phyloP scores from a whole-genome alignment of 164 flowering plant genomes.

The Magnolia kwangsiensis region DNA sequence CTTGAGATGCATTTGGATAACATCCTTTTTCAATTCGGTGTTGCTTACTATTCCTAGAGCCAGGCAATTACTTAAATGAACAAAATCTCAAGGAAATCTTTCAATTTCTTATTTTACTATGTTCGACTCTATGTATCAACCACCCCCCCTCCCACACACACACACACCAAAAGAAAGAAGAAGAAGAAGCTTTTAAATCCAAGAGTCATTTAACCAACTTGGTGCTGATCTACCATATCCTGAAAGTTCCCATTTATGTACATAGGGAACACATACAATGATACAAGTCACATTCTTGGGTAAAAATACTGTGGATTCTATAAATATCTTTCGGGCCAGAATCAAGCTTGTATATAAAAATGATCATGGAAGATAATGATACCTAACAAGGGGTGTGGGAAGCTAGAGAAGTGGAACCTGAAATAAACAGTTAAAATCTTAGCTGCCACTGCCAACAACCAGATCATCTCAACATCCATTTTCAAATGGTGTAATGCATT shows the following conservation, averaged over 20 bases:
- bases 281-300: neutral
- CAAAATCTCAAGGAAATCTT: too few relatives aligned
- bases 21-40: neutral
- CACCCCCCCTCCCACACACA: too few relatives aligned
- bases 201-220: neutral
- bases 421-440: too few relatives aligned
- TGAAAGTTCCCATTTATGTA: too few relatives aligned
- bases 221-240: neutral
- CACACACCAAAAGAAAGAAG: too few relatives aligned
- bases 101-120: too few relatives aligned
- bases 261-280: neutral
- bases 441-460: too few relatives aligned
- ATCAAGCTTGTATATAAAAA: neutral
- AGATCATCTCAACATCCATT: too few relatives aligned
- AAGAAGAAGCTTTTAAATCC: too few relatives aligned
- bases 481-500: too few relatives aligned
- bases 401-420: neutral
- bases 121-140: too few relatives aligned
- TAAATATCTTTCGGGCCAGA: neutral
- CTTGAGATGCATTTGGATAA: slow-evolving; percentile 1
- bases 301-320: neutral
- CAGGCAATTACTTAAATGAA: neutral
- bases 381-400: neutral
- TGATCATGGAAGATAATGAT: neutral
- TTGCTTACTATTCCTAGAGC: neutral